Percentiles rank a stretch among this genome's conserved stretches.
phyloP scores from a whole-genome alignment of 116 monocot genomes.

The Trichopus zeylanicus region DNA sequence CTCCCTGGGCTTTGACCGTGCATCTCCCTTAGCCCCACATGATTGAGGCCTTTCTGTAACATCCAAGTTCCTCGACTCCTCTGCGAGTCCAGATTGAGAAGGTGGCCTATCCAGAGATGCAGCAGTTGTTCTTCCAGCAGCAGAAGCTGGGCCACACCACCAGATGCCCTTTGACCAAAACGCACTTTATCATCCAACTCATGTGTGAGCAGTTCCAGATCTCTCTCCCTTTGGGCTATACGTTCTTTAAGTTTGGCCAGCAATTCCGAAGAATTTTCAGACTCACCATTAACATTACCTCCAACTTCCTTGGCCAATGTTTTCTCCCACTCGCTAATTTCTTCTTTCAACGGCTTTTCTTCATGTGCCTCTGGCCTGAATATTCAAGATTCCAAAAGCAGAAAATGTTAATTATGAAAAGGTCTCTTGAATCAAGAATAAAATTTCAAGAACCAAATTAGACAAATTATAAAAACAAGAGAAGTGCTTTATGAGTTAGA shows the following conservation, averaged over 20 bases:
- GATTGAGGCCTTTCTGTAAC: conserved; percentile 60
- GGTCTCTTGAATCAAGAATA: too few species aligned
- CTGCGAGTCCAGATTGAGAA: conserved; percentile 39
- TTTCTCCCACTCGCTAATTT: conserved; percentile 52
- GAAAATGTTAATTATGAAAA: too few species aligned
- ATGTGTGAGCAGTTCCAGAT: conserved; percentile 45
- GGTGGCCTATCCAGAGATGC: conserved; percentile 33
- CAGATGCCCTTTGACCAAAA: conserved; percentile 46
- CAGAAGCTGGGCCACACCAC: conserved; percentile 48
- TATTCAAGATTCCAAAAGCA: not conserved
- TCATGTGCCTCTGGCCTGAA: conserved; percentile 68
- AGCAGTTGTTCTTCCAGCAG: conserved; percentile 29
- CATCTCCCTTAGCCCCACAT: conserved; percentile 43
- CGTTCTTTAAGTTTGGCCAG: too few species aligned
- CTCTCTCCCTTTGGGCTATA: conserved; percentile 41
- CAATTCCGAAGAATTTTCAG: conserved; percentile 17
- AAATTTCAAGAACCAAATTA: too few species aligned
- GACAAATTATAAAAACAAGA: too few species aligned
- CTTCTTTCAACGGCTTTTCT: conserved; percentile 65
- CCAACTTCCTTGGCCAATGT: conserved; percentile 22
- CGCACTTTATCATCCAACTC: conserved; percentile 81
- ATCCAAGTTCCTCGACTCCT: conserved; percentile 41
- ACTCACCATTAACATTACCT: conserved; percentile 15
- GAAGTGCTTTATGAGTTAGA: too few species aligned
- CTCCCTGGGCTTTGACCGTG: conserved; percentile 38